phyloP scores from a whole-genome alignment of 805 yeast species.

The Teunomyces tritomae region DNA sequence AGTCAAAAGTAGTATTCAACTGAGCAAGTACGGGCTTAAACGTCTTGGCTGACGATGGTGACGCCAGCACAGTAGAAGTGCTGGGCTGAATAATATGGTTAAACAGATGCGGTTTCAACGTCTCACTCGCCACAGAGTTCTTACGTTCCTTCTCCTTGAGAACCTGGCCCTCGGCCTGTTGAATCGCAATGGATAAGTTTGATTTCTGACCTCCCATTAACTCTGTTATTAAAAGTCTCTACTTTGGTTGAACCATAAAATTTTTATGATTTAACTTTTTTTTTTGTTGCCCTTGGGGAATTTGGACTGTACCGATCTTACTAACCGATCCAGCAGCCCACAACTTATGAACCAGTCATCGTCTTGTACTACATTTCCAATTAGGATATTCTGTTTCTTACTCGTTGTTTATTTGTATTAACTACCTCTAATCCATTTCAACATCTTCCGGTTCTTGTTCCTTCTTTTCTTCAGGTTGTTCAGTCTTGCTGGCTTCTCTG shows the following conservation, averaged over 20 bases:
- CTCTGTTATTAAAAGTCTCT: not conserved
- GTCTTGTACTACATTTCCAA: not conserved
- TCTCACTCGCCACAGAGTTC: not conserved
- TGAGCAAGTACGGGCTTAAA: constrained; percentile 38
- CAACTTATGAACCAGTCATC: not conserved
- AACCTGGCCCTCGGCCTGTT: constrained; percentile 32
- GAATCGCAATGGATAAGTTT: constrained; percentile 43
- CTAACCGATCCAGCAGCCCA: not conserved
- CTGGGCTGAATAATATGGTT: constrained; percentile 22
- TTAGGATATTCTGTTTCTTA: not conserved
- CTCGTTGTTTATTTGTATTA: not conserved
- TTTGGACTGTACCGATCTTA: not conserved
- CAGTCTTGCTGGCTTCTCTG: constrained; percentile 50
- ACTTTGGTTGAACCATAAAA: not conserved
- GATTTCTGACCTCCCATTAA: constrained; percentile 32
- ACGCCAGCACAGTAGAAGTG: constrained; percentile 29
- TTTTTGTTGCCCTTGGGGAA: not conserved
- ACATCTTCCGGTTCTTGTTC: constrained; percentile 24
- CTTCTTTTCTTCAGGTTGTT: constrained; percentile 17
- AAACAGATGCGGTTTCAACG: constrained; percentile 12
- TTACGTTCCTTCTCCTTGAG: constrained; percentile 8
- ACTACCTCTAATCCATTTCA: constrained; percentile 30
- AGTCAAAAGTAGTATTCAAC: constrained; percentile 34
- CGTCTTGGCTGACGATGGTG: constrained; percentile 31
- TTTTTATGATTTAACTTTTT: not conserved